Evolutionary conservation across 768 basidiomycete genomes (phyloP), one percentile per base, ranked within the genome.

Genomic region (Flagelloscypha sp.): DNA sequence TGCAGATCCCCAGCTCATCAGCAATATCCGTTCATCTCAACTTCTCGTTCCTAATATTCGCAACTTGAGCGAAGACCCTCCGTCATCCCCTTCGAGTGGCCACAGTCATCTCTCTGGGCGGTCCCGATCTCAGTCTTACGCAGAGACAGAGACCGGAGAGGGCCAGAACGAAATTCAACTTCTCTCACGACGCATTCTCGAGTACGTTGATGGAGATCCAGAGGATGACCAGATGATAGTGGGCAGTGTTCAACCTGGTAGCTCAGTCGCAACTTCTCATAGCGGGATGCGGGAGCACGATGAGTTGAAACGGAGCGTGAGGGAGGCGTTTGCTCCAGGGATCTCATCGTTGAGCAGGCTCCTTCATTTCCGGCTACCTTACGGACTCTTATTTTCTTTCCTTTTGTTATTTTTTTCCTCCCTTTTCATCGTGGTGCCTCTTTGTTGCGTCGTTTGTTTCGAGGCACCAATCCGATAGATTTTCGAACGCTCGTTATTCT

Each of bases 91-190:
- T 5, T 62, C 76, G 1, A 85, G 81, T 6, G n/a, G n/a, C n/a
- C n/a, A n/a, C n/a, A 87, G 83, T 9, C 61, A 75, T n/a, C 80
- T 76, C 32, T 86, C 80, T 21, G 84, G 81, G 5, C 74, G 64
- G 30, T 79, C 83, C 37, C 73, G 72, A 48, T 79, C 83, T 13
- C 70, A 68, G 39, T 58, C 68, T 22, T 79, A 79, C 37, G 86
- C 84, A 24, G 87, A 83, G 27, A 87, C 85, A 11, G 84, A 87
- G 27, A 76, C 79, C 2, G 86, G 79, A 2, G 87, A 92, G 39
- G 92, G 92, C 6, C 84, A 86, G 45, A 80, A 84, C 24, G 94
- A 97, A 63, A 97, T 98, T 44, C 81, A 87, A 43, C 63, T 82
- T 18, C 73, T 98, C 28, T 80, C 84, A 6, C 68, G 82, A 29